Evolutionary conservation across 805 yeast species (phyloP).

Genomic region (Cyberlindnera saturnus): DNA sequence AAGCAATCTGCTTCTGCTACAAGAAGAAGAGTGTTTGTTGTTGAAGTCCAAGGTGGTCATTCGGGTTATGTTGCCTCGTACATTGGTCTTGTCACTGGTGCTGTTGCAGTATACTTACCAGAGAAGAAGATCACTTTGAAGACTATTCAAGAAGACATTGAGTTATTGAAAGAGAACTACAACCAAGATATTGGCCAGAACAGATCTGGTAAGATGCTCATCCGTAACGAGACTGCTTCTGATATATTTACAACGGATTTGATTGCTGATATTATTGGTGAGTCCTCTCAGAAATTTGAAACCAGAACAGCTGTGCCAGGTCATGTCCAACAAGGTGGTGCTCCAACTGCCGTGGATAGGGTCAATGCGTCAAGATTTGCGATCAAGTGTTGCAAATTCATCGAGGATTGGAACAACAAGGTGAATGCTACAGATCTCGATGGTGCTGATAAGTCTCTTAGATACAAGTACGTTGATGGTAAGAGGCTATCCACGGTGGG

Average conservation of each 20-base stretch:
- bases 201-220: slow-evolving; percentile 78
- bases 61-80: slow-evolving; percentile 90
- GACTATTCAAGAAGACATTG: slow-evolving; percentile 71
- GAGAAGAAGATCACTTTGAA: slow-evolving; percentile 70
- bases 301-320: slow-evolving; percentile 96
- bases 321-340: slow-evolving; percentile 96
- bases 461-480: slow-evolving; percentile 47
- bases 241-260: slow-evolving; percentile 75
- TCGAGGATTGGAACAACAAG: slow-evolving; percentile 54
- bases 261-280: slow-evolving; percentile 76
- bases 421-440: slow-evolving; percentile 26
- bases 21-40: slow-evolving; percentile 89
- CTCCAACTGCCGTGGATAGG: slow-evolving; percentile 92
- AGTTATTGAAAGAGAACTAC: slow-evolving; percentile 60
- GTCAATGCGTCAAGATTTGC: slow-evolving; percentile 86
- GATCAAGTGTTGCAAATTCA: slow-evolving; percentile 80
- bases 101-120: slow-evolving; percentile 80
- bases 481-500: slow-evolving; percentile 39
- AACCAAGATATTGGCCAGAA: slow-evolving; percentile 69
- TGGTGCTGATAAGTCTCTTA: slow-evolving; percentile 38
- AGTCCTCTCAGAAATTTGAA: slow-evolving; percentile 73
- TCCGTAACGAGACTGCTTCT: slow-evolving; percentile 82
- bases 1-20: slow-evolving; percentile 94
- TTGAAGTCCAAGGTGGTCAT: slow-evolving; percentile 97
- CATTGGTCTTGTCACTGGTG: slow-evolving; percentile 78